Evolutionary conservation across 2,329 filamentous ascomycete species (phyloP).

Genomic region (Fusarium chaquense): DNA sequence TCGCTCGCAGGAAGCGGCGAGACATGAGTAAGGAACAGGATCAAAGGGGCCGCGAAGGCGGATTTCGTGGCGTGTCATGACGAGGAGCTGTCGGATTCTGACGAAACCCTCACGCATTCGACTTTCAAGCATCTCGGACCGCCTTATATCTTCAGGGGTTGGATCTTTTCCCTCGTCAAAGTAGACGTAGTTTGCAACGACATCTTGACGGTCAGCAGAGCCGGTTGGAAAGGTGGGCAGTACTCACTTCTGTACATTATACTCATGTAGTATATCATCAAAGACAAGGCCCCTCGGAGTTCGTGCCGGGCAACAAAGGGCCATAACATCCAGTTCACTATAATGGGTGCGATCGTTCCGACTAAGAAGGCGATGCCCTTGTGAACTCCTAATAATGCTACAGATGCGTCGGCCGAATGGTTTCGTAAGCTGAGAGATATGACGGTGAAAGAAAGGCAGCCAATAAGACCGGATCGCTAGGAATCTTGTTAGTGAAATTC

Average conservation of each 20-base stretch:
- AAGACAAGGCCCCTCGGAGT: constrained; percentile 65
- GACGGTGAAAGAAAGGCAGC: constrained; percentile 68
- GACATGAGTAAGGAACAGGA: constrained; percentile 66
- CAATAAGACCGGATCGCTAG: constrained; percentile 67
- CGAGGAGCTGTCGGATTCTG: constrained; percentile 66
- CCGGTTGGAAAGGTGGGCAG: background rate
- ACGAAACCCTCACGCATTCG: constrained; percentile 71
- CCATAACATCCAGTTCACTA: constrained; percentile 71
- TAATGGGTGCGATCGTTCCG: constrained; percentile 64
- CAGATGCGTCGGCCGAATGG: constrained; percentile 50
- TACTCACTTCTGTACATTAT: constrained; percentile 66
- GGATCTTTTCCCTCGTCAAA: constrained; percentile 67
- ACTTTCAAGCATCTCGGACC: constrained; percentile 69
- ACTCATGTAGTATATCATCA: constrained; percentile 69
- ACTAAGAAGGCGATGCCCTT: constrained; percentile 64
- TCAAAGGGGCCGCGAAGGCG: constrained; percentile 69
- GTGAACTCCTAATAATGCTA: constrained; percentile 58
- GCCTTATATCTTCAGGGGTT: constrained; percentile 61
- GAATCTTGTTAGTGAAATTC: constrained; percentile 22
- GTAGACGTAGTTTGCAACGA: constrained; percentile 69
- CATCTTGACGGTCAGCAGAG: constrained; percentile 49
- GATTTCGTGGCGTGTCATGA: constrained; percentile 69
- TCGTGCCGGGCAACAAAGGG: constrained; percentile 71
- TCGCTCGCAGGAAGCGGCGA: constrained; percentile 66
- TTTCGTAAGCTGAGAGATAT: constrained; percentile 61